Base-by-base conservation (phyloP, 2,329 filamentous ascomycete genomes). In the Colletotrichum scovillei region DNA sequence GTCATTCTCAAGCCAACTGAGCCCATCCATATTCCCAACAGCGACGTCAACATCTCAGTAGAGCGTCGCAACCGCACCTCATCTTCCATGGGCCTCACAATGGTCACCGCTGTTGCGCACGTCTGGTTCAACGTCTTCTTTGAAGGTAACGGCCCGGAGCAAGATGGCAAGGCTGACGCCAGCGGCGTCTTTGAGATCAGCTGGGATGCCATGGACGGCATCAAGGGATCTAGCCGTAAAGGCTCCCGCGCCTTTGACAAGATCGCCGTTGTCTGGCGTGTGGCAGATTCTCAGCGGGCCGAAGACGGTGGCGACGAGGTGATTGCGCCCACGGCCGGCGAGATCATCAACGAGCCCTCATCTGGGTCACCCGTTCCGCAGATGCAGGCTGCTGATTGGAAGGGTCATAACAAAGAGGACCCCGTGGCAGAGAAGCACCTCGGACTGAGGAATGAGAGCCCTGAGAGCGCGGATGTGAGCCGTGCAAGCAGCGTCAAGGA, bases 51-150 rank as follows among this genome's bases (percentile, higher is more conserved):
- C 81, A 93, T 98, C 76, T 92, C 95, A 63, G 91, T 98, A 28
- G 95, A 98, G 83, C 90, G 95, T 8, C 91, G 95, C 46, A 97
- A 95, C 82, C 93, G 92, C 78, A 91, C 93, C 1, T 89, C 90
- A 5, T 94, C 93, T 78, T 90, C 90, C 11, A 92, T 97, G 82
- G 93, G 95, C 1, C 90, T 94, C 76, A 95, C 94, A 0, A 94
- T 98, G 92, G 95, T 98, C 4, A 98, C 96, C 0, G 92, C 95
- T 0, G 92, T 98, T 11, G 95, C 95, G 0, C 96, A 98, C 79
- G 94, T 98, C 19, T 99, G 97, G 97, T 98, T 98, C 86, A 99
- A 99, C 79, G 87, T 92, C 1, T 98, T 92, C 82, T 98, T 98
- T 78, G 97, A 98, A 83, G 95, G 95, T 57, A 86, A 90, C 24